A percentile compares a stretch with the other conserved stretches of the same genome.
Conservation (phyloP, 2,329 filamentous ascomycete genomes). For the Calonectria honghensis region DNA sequence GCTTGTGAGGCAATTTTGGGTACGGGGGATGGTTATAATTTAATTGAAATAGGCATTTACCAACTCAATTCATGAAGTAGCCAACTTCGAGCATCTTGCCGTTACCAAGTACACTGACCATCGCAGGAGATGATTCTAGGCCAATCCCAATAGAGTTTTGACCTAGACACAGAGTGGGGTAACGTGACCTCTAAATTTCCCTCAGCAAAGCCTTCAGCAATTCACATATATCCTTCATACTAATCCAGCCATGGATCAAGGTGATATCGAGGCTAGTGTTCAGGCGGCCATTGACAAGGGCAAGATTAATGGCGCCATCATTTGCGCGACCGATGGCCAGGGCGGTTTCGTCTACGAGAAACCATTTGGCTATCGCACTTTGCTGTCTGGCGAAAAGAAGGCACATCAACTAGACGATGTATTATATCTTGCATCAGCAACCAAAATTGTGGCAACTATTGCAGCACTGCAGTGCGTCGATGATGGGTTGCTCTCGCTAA, state of each 20-base stretch:
- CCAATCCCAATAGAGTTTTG: background rate
- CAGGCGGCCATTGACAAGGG: conserved; percentile 64
- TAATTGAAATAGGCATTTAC: background rate
- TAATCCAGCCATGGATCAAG: conserved; percentile 45
- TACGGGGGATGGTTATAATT: background rate
- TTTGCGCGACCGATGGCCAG: conserved; percentile 63
- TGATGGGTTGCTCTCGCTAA: conserved; percentile 67
- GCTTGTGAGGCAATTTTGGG: background rate
- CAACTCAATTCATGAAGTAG: background rate
- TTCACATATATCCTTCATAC: background rate
- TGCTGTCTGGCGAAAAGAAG: conserved; percentile 62
- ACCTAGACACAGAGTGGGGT: background rate
- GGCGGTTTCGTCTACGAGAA: conserved; percentile 64
- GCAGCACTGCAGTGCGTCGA: conserved; percentile 74
- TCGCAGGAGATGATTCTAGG: background rate
- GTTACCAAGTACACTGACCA: background rate
- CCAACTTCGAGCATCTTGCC: background rate
- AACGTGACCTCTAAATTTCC: background rate
- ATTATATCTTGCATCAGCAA: conserved; percentile 61
- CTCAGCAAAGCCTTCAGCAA: background rate
- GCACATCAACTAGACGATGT: conserved; percentile 62
- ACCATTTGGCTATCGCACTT: conserved; percentile 62
- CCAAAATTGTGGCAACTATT: conserved; percentile 70
- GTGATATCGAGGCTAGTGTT: conserved; percentile 61
- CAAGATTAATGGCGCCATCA: conserved; percentile 65